Percentiles rank a stretch among this genome's conserved stretches.
Evolutionary conservation across 306 rosid species (phyloP).

Genomic region (Senna siamea): DNA sequence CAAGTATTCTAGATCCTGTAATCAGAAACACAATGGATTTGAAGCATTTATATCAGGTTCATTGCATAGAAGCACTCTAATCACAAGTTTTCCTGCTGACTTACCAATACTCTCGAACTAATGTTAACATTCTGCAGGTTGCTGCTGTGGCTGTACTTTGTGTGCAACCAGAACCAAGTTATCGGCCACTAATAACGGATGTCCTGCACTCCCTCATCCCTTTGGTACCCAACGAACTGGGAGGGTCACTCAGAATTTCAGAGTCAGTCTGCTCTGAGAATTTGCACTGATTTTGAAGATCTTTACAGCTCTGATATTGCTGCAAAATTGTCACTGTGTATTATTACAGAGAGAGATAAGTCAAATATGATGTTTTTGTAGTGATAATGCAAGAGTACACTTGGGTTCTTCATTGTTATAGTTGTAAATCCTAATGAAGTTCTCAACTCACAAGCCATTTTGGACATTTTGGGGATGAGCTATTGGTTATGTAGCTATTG

Average conservation of each 20-base stretch:
- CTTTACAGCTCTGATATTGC: slow-evolving; percentile 10
- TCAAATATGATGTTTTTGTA: slow-evolving; percentile 5
- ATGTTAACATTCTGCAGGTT: slow-evolving; percentile 58
- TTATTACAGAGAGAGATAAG: slow-evolving; percentile 17
- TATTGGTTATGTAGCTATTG: neutral
- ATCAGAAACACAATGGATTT: slow-evolving; percentile 85
- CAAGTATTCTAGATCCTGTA: slow-evolving; percentile 73
- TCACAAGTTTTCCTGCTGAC: neutral
- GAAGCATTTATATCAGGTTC: slow-evolving; percentile 93
- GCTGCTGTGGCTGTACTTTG: slow-evolving; percentile 97
- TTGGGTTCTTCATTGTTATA: slow-evolving; percentile 27
- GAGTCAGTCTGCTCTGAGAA: slow-evolving; percentile 47
- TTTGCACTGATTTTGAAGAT: slow-evolving; percentile 32
- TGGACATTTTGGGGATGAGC: neutral
- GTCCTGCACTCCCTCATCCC: slow-evolving; percentile 93
- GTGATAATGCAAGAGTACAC: slow-evolving; percentile 5
- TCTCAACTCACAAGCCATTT: slow-evolving; percentile 22
- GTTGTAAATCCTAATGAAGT: slow-evolving; percentile 1
- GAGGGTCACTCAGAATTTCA: slow-evolving; percentile 77
- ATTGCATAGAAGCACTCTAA: slow-evolving; percentile 24
- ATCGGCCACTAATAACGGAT: slow-evolving; percentile 87
- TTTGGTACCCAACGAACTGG: slow-evolving; percentile 77
- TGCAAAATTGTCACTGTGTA: slow-evolving; percentile 9
- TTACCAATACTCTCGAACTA: slow-evolving; percentile 26
- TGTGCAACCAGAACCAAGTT: slow-evolving; percentile 90